Percentiles rank a stretch among this genome's conserved stretches.
These are phyloP conservation scores for Asterionellopsis glacialis DNA, from an alignment of 108 stramenopile species.

Conservation along the genomic window DNA sequence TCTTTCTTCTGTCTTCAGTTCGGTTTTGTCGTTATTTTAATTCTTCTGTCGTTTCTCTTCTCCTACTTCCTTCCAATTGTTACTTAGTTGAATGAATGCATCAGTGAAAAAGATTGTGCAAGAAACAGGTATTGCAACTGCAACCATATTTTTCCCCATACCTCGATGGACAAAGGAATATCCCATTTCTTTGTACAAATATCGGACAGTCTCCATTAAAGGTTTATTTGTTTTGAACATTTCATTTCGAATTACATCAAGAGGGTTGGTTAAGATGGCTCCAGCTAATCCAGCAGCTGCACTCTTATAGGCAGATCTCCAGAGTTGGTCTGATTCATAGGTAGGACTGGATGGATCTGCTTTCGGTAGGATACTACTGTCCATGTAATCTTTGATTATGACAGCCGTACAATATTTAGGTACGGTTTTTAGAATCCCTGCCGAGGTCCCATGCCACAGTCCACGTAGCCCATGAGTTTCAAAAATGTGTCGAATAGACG, in stretches of 20 bases:
- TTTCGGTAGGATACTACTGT: constrained; percentile 43
- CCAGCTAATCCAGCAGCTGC: constrained; percentile 92
- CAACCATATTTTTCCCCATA: constrained; percentile 92
- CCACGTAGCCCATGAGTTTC: constrained; percentile 63
- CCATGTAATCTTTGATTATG: constrained; percentile 84
- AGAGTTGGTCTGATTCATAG: constrained; percentile 52
- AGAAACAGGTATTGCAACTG: constrained; percentile 93
- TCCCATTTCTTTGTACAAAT: constrained; percentile 52
- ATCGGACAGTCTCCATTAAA: constrained; percentile 48
- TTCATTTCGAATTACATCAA: constrained; percentile 97
- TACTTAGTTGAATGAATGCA: constrained; percentile 48
- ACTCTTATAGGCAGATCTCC: constrained; percentile 86
- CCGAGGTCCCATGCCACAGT: constrained; percentile 90
- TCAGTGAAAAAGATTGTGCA: constrained; percentile 97
- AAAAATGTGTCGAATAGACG: constrained; percentile 72
- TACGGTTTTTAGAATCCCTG: constrained; percentile 97
- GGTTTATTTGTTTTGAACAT: constrained; percentile 95
- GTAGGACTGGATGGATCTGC: constrained; percentile 53
- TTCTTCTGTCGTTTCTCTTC: too few relatives aligned
- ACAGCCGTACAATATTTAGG: constrained; percentile 96
- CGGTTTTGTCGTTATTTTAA: too few relatives aligned
- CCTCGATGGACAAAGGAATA: constrained; percentile 67
- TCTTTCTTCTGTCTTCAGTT: too few relatives aligned
- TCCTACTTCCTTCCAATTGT: background rate
- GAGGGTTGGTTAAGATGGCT: constrained; percentile 94